Base-by-base conservation (phyloP, 1,284 basidiomycete genomes). In the Leccinum fallax region DNA sequence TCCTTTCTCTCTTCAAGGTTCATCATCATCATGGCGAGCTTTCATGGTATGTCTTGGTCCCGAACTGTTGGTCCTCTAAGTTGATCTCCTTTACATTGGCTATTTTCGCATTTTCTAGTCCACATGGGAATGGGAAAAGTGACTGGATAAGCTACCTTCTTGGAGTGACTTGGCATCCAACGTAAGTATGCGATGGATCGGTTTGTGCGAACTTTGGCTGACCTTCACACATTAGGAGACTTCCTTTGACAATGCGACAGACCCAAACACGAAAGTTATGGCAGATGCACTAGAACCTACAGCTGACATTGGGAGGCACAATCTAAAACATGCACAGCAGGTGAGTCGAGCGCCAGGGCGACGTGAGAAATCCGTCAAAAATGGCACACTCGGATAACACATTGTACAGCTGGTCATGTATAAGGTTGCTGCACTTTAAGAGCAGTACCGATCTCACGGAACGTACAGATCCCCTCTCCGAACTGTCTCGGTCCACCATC, bases 1-100 rank as follows among this genome's bases (percentile, higher is more conserved):
- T 94, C 80, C 71, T 84, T 83, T 38, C 90, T 88, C 30, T 85
- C 84, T 15, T 80, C 78, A 66, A 97, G 95, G 71, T 8, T 98
- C 96, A 3, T 97, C 95, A 69, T 99, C 97, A 71, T 99, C 97
- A 73, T 95, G 95, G 21, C 97, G 96, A 0, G 93, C 95, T 98
- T 99, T 93, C 88, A 51, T 86, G 86, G 53, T 88, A 21, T 7
- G 46, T 48, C 78, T 97, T 97, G 59, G 92, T 91, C 78, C 97
- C 97, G 43, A 93, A 79, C 59, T 95, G 92, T 55, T 87, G 83
- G 58, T 87, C 91, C 79, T 89, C 89, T 73, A 7, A 38, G 15
- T 48, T 21, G 19, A 3, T 46, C 43, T n/a, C 38, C 10, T 46
- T 46, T 46, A 19, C 43, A 19, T 19, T 46, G 19, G 2, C 19